Conservation (phyloP, 2,329 filamentous ascomycete genomes). For the Tolypocladium tropicale region DNA sequence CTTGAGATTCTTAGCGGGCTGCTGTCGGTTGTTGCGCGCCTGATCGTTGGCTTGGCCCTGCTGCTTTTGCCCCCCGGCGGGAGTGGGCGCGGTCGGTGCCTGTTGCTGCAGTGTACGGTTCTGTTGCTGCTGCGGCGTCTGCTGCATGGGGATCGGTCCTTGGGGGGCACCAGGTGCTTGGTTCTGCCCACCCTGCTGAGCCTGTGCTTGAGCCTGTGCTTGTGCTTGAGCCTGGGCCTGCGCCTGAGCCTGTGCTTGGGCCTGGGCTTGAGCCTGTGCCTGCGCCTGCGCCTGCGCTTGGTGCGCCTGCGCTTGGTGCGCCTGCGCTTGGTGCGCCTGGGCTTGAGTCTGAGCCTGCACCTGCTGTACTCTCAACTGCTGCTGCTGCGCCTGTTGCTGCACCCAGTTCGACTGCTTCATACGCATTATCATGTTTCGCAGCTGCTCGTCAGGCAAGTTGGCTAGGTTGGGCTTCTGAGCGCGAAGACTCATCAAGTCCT, state of each 20-base stretch:
- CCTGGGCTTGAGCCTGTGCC: conserved; percentile 22
- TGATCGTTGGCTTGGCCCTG: conserved; percentile 14
- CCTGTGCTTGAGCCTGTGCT: conserved; percentile 23
- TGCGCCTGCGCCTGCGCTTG: conserved; percentile 15
- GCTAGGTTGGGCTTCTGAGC: conserved; percentile 12
- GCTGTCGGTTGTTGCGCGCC: conserved; percentile 12
- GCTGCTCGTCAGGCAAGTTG: conserved; percentile 21
- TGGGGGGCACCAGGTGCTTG: conserved; percentile 32
- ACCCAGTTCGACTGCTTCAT: conserved; percentile 23
- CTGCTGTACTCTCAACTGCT: conserved; percentile 8
- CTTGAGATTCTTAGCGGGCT: conserved; percentile 35
- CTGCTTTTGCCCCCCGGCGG: conserved; percentile 22
- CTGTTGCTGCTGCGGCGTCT: conserved; percentile 44
- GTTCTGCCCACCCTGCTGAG: conserved; percentile 24
- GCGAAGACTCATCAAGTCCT: conserved; percentile 22
- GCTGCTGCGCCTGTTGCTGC: conserved; percentile 19
- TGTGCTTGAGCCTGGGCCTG: conserved; percentile 20
- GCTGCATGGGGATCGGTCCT: conserved; percentile 44
- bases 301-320: conserved; percentile 8
- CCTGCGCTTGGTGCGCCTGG: conserved; percentile 1
- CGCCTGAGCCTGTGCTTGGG: conserved; percentile 24
- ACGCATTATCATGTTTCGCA: conserved; percentile 18
- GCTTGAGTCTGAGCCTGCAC: conserved; percentile 6
- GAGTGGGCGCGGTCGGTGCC: conserved; percentile 25
- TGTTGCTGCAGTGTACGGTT: conserved; percentile 25